phyloP scores from a whole-genome alignment of 768 basidiomycete species.

The Suillus tomentosus region DNA sequence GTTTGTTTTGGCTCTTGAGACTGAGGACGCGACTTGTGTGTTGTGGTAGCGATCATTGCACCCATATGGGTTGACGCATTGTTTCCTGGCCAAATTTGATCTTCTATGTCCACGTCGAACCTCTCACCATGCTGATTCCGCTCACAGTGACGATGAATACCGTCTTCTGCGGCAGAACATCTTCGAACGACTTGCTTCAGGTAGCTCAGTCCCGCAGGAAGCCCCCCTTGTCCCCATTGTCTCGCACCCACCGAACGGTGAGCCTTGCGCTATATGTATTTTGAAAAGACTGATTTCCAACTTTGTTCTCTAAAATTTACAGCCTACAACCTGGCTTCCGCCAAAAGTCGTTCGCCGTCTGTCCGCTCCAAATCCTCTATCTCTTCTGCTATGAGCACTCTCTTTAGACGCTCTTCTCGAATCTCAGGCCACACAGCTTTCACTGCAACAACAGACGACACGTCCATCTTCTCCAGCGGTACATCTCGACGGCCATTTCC shows the following conservation, averaged over 20 bases:
- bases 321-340: slow-evolving; percentile 28
- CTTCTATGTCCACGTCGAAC: background rate
- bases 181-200: slow-evolving; percentile 75
- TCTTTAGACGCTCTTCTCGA: slow-evolving; percentile 52
- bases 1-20: slow-evolving; percentile 25
- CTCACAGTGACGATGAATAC: slow-evolving; percentile 78
- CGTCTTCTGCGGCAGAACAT: slow-evolving; percentile 81
- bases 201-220: slow-evolving; percentile 61
- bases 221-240: slow-evolving; percentile 59
- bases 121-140: slow-evolving; percentile 2
- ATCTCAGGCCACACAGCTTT: slow-evolving; percentile 40
- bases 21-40: background rate
- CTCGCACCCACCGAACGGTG: slow-evolving; percentile 27
- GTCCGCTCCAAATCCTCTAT: slow-evolving; percentile 54
- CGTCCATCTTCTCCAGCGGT: slow-evolving; percentile 37
- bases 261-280: background rate
- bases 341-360: slow-evolving; percentile 47
- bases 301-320: background rate
- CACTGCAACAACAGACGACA: slow-evolving; percentile 32
- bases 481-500: slow-evolving; percentile 46
- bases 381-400: slow-evolving; percentile 49
- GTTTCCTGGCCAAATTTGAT: background rate
- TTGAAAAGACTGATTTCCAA: slow-evolving; percentile 18
- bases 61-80: slow-evolving; percentile 1
- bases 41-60: background rate